Evolutionary conservation across 495 filamentous ascomycete species (phyloP).

Genomic region (Xylaria palmicola): DNA sequence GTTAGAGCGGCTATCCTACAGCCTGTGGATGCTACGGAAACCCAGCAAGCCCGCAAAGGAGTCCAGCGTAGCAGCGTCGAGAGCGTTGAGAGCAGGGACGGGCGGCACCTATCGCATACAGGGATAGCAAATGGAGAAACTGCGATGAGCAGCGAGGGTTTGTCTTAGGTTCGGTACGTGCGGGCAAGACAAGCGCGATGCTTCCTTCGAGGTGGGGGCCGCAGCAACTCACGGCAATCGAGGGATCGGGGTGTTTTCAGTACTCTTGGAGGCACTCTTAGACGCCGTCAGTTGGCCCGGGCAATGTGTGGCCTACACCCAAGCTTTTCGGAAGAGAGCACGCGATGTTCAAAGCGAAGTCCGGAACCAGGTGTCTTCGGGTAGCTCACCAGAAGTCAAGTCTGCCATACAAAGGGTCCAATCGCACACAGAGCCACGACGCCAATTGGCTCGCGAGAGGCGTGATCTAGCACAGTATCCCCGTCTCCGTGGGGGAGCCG

Average conservation of each 20-base stretch:
- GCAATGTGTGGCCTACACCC: conserved; percentile 1
- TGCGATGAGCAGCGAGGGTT: background rate
- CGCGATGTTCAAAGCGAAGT: conserved; percentile 6
- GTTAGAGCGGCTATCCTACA: background rate
- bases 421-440: conserved; percentile 1
- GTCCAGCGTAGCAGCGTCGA: background rate
- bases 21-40: background rate
- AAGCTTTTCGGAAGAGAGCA: background rate
- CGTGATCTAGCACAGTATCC: background rate
- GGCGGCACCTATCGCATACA: background rate
- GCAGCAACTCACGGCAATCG: background rate
- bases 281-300: background rate
- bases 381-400: conserved; percentile 3
- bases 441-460: conserved; percentile 10
- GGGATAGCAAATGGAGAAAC: background rate
- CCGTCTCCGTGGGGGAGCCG: background rate
- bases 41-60: background rate
- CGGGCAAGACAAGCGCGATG: conserved; percentile 2
- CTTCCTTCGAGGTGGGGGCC: background rate
- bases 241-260: background rate
- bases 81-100: no score
- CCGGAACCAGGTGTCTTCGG: background rate
- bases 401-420: conserved; percentile 12
- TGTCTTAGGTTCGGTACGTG: background rate
- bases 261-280: background rate